phyloP scores from a whole-genome alignment of 805 yeast species.

The Lipomyces chichibuensis region DNA sequence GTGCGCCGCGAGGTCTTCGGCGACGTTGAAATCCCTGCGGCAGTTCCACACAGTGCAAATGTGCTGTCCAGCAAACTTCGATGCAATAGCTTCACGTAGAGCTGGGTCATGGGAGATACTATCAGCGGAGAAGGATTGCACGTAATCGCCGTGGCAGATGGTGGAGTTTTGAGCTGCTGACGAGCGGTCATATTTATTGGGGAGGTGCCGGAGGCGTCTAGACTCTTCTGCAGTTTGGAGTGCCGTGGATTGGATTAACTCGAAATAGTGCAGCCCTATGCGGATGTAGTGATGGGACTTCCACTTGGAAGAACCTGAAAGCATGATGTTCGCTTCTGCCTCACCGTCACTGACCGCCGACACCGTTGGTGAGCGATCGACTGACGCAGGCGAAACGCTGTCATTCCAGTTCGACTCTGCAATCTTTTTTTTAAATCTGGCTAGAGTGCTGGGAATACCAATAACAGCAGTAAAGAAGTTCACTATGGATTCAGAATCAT shows the following conservation, averaged over 20 bases:
- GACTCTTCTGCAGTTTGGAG: neutral
- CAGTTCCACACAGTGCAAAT: neutral
- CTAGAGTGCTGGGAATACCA: constrained; percentile 2
- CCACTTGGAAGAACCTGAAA: constrained; percentile 1
- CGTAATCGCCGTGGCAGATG: neutral
- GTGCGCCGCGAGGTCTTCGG: neutral
- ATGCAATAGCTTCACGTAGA: neutral
- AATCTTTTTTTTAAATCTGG: neutral
- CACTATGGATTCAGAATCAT: neutral
- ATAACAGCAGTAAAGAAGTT: neutral
- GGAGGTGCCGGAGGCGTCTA: neutral
- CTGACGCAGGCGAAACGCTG: neutral
- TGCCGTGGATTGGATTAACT: neutral
- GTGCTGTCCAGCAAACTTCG: neutral
- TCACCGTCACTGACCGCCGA: neutral
- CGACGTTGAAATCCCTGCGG: neutral
- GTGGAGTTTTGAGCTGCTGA: neutral
- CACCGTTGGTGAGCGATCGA: neutral
- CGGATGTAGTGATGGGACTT: neutral
- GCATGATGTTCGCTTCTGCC: neutral
- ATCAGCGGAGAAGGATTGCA: neutral
- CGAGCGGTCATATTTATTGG: constrained; percentile 3
- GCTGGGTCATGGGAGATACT: neutral
- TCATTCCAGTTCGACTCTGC: neutral
- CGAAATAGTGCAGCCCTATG: neutral